Evolutionary conservation across 192 early-diverging fungal species (phyloP).

Genomic region (Chytriomyces sp.): DNA sequence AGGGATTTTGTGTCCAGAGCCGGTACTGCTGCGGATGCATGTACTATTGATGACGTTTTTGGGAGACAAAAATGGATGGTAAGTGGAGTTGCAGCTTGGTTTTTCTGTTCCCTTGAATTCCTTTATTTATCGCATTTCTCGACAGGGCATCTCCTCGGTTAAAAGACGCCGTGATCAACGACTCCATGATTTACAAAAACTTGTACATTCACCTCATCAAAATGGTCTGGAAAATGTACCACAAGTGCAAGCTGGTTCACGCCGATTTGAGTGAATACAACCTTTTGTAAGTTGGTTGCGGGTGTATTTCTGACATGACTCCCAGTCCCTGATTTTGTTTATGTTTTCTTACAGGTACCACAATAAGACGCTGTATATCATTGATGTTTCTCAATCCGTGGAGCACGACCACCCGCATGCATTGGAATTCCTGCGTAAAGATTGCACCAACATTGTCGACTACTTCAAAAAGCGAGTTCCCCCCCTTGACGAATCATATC

Average conservation of each 20-base stretch:
- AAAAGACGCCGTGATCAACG: constrained; percentile 87
- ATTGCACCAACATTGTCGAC: constrained; percentile 90
- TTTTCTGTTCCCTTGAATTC: background rate
- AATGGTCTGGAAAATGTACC: constrained; percentile 90
- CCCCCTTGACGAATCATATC: constrained; percentile 38
- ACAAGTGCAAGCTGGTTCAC: constrained; percentile 91
- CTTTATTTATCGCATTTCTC: background rate
- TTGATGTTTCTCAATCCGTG: constrained; percentile 98
- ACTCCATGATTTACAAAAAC: constrained; percentile 68
- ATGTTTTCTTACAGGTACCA: constrained; percentile 65
- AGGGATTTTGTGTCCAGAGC: constrained; percentile 89
- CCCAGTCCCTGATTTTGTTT: background rate
- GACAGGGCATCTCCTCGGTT: constrained; percentile 84
- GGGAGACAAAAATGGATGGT: constrained; percentile 89
- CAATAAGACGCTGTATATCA: constrained; percentile 81
- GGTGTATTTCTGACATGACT: background rate
- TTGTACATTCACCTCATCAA: constrained; percentile 85
- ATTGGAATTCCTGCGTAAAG: constrained; percentile 94
- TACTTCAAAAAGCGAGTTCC: constrained; percentile 82
- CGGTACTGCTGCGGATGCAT: constrained; percentile 85
- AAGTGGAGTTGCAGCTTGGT: background rate
- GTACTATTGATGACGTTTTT: constrained; percentile 95
- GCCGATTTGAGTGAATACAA: constrained; percentile 99
- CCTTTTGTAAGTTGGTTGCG: constrained; percentile 67
- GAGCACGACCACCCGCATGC: constrained; percentile 98